Base-by-base conservation (phyloP, 2,329 filamentous ascomycete species). In the Sclerotinia spermophila region DNA sequence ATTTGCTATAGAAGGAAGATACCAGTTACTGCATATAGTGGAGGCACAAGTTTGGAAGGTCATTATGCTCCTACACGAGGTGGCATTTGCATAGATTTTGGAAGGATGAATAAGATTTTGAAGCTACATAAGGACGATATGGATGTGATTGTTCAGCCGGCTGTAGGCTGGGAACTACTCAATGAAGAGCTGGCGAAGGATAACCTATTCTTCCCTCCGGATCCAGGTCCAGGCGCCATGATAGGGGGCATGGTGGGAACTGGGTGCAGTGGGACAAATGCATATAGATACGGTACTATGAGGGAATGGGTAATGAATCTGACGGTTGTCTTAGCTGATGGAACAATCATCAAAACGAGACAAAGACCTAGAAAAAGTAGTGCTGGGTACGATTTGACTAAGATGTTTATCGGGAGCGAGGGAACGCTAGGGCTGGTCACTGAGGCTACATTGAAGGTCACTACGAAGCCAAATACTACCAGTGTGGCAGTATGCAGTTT, bases 211-310 rank as follows among this genome's bases (percentile, higher is more conserved):
- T 97, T 97, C 82, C 94, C 94, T 33, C 94, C 93, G 0, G 94
- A 97, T 80, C 94, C 94, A 27, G 94, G 94, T 68, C 94, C 94
- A 67, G 93, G 94, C 27, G 94, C 94, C 72, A 93, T 93, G 90
- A 97, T 97, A 76, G 94, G 94, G 71, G 94, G 94, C 69, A 94
- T 94, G 91, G 88, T 94, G 45, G 91, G 90, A 33, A 94, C 91
- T 3, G 86, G 86, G 48, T 88, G 86, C 82, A 87, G 85, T 78
- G 94, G 94, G 71, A 97, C 94, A 21, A 97, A 97, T 79, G 90
- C 94, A 24, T 97, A 96, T 82, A 87, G 94, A 71, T 97, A 97
- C 80, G 94, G 94, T 73, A 97, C 94, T 2, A 97, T 97, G 93
- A 90, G 92, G 73, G 94, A 97, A 79, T 97, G 94, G 94, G 94